These are phyloP conservation scores for Globisporangium splendens DNA, from an alignment of 352 stramenopile genomes.

Conservation along the genomic window DNA sequence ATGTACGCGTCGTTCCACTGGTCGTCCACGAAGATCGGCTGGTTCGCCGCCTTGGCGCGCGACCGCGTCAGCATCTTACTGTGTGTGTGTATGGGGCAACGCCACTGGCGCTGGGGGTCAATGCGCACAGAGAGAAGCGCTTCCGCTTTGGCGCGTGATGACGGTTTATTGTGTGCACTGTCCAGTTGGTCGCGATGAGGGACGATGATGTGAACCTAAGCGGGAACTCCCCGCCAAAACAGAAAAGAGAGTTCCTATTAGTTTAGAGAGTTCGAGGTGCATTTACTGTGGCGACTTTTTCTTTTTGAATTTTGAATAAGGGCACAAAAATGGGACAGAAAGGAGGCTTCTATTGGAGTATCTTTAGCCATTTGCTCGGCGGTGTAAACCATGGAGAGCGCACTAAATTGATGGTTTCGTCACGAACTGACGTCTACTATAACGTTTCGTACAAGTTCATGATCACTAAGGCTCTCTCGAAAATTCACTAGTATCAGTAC, in stretches of 20 bases:
- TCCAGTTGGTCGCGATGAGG: background rate
- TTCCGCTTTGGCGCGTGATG: too few relatives aligned
- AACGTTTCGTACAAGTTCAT: background rate
- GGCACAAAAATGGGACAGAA: background rate
- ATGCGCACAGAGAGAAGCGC: background rate
- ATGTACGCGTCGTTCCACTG: slow-evolving; percentile 85
- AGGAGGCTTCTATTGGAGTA: background rate
- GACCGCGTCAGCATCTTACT: slow-evolving; percentile 63
- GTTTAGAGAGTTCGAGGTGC: background rate
- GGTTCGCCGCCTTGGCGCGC: slow-evolving; percentile 52
- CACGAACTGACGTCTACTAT: background rate
- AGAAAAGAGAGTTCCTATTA: background rate
- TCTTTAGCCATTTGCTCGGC: background rate
- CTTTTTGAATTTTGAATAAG: slow-evolving; percentile 1
- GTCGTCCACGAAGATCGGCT: slow-evolving; percentile 79
- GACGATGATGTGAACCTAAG: background rate
- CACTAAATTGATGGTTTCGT: background rate
- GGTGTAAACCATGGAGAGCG: background rate
- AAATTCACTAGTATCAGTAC: background rate
- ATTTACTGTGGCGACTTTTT: too few relatives aligned
- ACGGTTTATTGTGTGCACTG: background rate
- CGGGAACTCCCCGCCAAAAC: background rate
- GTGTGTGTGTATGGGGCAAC: background rate
- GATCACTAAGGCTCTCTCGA: background rate
- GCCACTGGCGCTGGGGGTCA: too few relatives aligned